Evolutionary conservation across 108 stramenopile genomes (phyloP), one percentile per base, ranked within the genome.

Genomic region (Nitzschia sp.): DNA sequence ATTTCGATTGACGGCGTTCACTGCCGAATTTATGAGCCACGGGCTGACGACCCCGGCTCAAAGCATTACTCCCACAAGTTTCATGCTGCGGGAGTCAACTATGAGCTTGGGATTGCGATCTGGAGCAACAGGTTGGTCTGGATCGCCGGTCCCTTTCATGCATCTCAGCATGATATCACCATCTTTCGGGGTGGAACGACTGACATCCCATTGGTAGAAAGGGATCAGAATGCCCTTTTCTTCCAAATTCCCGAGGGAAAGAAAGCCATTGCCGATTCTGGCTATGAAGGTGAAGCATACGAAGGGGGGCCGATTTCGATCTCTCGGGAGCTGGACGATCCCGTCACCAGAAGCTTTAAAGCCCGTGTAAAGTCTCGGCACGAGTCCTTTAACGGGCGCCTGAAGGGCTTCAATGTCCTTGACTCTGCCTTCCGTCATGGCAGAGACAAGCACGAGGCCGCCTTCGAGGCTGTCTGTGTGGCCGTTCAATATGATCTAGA

Each of bases 1-100:
- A 44, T 44, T 44, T 62, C 60, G 8, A 9, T 38, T 9, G 60
- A 58, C 17, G 57, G 57, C 26, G 57, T 58, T 4, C 57, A 58
- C 17, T 58, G 57, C 17, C 23, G 4, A 26, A 58, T 58, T 29
- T 28, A 25, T 4, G 57, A 58, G 57, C 57, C 57, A 28, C 23
- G 38, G 6, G 8, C 53, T 8, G 21, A 45, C 13, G 22, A 22
- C n/a, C n/a, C 35, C 5, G 9, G 29, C 8, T 25, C 29, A 30
- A 48, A 75, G 66, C 68, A 48, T 29, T 75, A 68, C 36, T 68
- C 66, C 22, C 66, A 68, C 57, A 75, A 75, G 36, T 52, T 27
- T 25, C 68, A 75, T 27, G 21, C 38, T 30, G 64, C 65, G 16
- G 72, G 56, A 17, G 13, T 73, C 3, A 59, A 9, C 13, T 66